Evolutionary conservation across 116 monocot genomes (phyloP), one percentile per base, ranked within the genome.

Genomic region (Thalassia testudinum): DNA sequence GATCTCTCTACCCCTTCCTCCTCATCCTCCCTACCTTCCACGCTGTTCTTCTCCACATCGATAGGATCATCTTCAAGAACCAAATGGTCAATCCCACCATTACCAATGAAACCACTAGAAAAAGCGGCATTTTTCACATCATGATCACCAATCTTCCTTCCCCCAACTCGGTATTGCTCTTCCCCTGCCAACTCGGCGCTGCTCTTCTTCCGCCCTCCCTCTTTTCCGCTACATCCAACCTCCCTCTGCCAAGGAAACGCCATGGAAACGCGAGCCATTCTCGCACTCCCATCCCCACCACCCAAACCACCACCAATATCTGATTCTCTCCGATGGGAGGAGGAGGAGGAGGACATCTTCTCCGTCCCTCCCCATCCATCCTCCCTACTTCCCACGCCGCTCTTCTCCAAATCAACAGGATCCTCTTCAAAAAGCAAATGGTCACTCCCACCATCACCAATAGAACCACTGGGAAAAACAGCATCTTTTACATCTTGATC

Each of bases 401-500:
- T n/a, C n/a, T 38, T 38, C 13, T 38, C 13, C 13, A 38, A 38
- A 38, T 13, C 38, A 38, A 38, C 13, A 5, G 38, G 14, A 40
- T 7, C 40, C 7, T 7, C 40, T 40, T 14, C 40, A 40, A 14
- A 40, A 40, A 14, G 40, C 14, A 40, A 40, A 14, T 40, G 40
- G 11, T 7, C 7, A 7, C 40, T 40, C 40, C 14, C 40, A 40
- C n/a, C n/a, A n/a, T n/a, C n/a, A n/a, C n/a, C n/a, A n/a, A n/a
- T n/a, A n/a, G n/a, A n/a, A n/a, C n/a, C n/a, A n/a, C 34, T 23
- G 1, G 24, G 1, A 21, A 1, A 21, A 57, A 21, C 17, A 0
- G 15, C 6, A 19, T 37, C 47, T 37, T 56, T 44, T 48, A 16
- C 43, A 2, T n/a, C 40, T 2, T 34, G 66, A 61, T 47, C 47